Evolutionary conservation across 2,329 filamentous ascomycete species (phyloP).

Genomic region (Xylaria arbuscula): DNA sequence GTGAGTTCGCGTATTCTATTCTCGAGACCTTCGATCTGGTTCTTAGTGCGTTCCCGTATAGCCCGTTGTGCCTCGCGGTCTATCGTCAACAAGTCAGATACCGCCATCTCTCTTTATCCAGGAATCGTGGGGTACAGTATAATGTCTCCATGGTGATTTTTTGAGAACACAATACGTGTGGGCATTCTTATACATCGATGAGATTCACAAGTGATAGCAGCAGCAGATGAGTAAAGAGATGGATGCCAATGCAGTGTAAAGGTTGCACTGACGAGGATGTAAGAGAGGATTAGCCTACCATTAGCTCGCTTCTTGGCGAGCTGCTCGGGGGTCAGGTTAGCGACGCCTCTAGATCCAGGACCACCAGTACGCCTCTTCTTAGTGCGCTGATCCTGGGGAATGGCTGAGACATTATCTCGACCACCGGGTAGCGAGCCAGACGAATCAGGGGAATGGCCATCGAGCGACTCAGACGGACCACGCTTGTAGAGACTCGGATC

Average conservation of each 20-base stretch:
- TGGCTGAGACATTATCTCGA: slow-evolving; percentile 30
- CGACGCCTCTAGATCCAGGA: slow-evolving; percentile 62
- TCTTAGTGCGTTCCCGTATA: slow-evolving; percentile 83
- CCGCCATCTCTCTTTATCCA: background rate
- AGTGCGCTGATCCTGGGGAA: slow-evolving; percentile 45
- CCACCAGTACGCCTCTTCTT: slow-evolving; percentile 62
- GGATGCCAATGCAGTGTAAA: background rate
- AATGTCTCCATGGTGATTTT: background rate
- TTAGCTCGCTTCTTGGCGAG: slow-evolving; percentile 74
- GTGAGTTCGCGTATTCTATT: slow-evolving; percentile 79
- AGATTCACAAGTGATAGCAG: background rate
- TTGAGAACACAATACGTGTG: background rate
- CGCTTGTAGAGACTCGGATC: slow-evolving; percentile 41
- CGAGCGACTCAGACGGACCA: slow-evolving; percentile 38
- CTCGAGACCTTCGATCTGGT: slow-evolving; percentile 81
- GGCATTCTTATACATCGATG: slow-evolving; percentile 1
- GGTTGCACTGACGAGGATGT: slow-evolving; percentile 1
- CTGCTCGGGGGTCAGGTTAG: slow-evolving; percentile 78
- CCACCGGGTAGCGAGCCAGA: slow-evolving; percentile 34
- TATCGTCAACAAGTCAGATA: slow-evolving; percentile 49
- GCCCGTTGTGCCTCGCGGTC: slow-evolving; percentile 88
- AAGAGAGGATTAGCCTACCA: slow-evolving; percentile 53
- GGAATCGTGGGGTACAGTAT: background rate
- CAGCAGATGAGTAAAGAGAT: background rate
- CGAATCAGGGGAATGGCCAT: slow-evolving; percentile 45